These are phyloP conservation scores for Kwoniella dendrophila DNA, from an alignment of 768 basidiomycete species.

Conservation along the genomic window DNA sequence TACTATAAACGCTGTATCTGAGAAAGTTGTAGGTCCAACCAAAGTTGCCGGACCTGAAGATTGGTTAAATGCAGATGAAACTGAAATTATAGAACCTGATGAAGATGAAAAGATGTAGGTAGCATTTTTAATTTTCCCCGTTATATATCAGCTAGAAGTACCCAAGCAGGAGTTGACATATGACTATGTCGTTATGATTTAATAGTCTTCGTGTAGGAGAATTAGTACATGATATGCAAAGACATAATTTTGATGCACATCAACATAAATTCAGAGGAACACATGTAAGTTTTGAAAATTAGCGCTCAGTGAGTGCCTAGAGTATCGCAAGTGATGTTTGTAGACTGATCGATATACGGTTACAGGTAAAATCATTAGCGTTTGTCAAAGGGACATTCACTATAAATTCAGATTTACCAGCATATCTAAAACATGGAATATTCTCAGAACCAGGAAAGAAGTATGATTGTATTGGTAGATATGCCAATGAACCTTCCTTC, in stretches of 20 bases:
- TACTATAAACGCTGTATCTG: conserved; percentile 13
- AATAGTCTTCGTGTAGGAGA: conserved; percentile 24
- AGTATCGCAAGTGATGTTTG: not conserved
- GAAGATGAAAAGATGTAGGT: conserved; percentile 28
- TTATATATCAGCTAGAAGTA: not conserved
- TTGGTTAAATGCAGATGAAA: conserved; percentile 23
- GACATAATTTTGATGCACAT: conserved; percentile 31
- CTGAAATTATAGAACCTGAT: conserved; percentile 24
- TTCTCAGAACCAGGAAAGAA: conserved; percentile 19
- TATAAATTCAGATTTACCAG: conserved; percentile 23
- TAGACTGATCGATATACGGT: not conserved
- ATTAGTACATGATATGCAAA: conserved; percentile 28
- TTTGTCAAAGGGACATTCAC: conserved; percentile 31
- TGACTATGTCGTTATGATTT: too few relatives aligned
- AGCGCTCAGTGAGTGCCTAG: too few relatives aligned
- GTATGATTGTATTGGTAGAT: conserved; percentile 23
- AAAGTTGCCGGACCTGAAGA: conserved; percentile 25
- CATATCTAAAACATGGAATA: conserved; percentile 29
- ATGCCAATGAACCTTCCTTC: conserved; percentile 37
- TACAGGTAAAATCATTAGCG: conserved; percentile 33
- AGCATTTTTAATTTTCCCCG: too few relatives aligned
- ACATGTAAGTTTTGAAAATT: conserved; percentile 8
- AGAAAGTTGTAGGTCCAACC: conserved; percentile 12
- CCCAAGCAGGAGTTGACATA: not conserved
- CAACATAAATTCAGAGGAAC: conserved; percentile 34